A percentile compares a stretch with the other conserved stretches of the same genome.
phyloP scores from a whole-genome alignment of 306 rosid species.

The Hippophae gyantsensis region DNA sequence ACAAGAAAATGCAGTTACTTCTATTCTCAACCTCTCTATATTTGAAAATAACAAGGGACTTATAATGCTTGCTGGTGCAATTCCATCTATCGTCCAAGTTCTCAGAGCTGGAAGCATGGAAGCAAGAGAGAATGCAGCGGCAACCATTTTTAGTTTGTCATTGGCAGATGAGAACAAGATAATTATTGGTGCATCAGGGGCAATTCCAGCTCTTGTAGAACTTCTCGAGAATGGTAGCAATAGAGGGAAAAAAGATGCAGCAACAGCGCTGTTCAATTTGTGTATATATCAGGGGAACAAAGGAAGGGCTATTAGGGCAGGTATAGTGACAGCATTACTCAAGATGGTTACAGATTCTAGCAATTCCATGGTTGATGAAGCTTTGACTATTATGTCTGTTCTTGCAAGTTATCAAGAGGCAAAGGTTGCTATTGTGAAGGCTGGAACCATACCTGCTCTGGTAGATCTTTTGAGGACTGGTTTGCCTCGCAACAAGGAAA shows the following conservation, averaged over 20 bases:
- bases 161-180: conserved; percentile 94
- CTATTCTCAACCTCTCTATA: conserved; percentile 88
- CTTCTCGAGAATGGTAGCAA: conserved; percentile 82
- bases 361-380: conserved; percentile 77
- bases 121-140: conserved; percentile 91
- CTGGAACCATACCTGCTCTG: conserved; percentile 80
- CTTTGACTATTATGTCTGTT: conserved; percentile 85
- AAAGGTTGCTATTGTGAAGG: conserved; percentile 62
- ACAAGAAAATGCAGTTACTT: conserved; percentile 89
- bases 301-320: conserved; percentile 80
- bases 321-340: conserved; percentile 61
- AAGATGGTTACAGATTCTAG: conserved; percentile 79
- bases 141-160: conserved; percentile 86
- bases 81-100: conserved; percentile 90
- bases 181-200: conserved; percentile 91
- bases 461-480: conserved; percentile 82
- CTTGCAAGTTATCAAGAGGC: conserved; percentile 94
- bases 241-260: conserved; percentile 92
- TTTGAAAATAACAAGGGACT: conserved; percentile 84
- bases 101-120: conserved; percentile 88
- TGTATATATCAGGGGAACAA: conserved; percentile 97
- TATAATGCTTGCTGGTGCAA: conserved; percentile 92
- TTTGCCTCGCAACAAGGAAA: conserved; percentile 80
- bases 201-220: conserved; percentile 75
- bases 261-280: conserved; percentile 81